Base-by-base conservation (phyloP, 352 stramenopile species). In the Phytophthora crassamura region DNA sequence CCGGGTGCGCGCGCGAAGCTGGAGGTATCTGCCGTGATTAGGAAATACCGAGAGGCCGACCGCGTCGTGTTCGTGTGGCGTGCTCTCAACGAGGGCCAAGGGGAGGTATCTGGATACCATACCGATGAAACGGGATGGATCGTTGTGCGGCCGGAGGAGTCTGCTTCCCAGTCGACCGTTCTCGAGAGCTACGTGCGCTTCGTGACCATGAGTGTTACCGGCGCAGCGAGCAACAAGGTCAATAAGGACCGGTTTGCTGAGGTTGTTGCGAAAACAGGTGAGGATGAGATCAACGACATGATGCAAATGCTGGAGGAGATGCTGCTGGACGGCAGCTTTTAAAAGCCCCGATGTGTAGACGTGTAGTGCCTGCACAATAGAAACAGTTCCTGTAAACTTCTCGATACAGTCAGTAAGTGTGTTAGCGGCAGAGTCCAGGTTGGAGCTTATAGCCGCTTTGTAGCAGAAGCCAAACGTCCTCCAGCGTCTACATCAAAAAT, bases 11-110 rank as follows among this genome's bases (percentile, higher is more conserved):
- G 10, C 22, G 35, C 39, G 3, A 38, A 58, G 20, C 15, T 69
- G 15, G 18, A 46, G 18, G 36, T 60, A 7, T n/a, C 64, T 34
- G 22, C 33, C 4, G 70, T 50, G 7, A 28, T 52, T 16, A 60
- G 55, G 9, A 66, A 60, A 47, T 84, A 77, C 54, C 54, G 67
- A 3, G 73, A 85, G 46, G 30, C 39, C 10, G 59, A 70, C 16
- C 73, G 80, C 5, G 57, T 83, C 47, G 80, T 86, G 46, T 71
- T 86, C 22, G 77, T 85, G 30, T 89, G 77, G 80, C 75, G 77
- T 11, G 57, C 58, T 11, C 53, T 79, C 3, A 64, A 40, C 0
- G 69, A 85, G 41, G 69, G 75, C 8, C 61, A 74, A 48, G 48
- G 63, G 11, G 30, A 43, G 33, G n/a, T 76, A 11, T 72, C 61